These are phyloP conservation scores for Aspergillus costaricaensis DNA, from an alignment of 2,329 filamentous ascomycete species.

Conservation along the genomic window DNA sequence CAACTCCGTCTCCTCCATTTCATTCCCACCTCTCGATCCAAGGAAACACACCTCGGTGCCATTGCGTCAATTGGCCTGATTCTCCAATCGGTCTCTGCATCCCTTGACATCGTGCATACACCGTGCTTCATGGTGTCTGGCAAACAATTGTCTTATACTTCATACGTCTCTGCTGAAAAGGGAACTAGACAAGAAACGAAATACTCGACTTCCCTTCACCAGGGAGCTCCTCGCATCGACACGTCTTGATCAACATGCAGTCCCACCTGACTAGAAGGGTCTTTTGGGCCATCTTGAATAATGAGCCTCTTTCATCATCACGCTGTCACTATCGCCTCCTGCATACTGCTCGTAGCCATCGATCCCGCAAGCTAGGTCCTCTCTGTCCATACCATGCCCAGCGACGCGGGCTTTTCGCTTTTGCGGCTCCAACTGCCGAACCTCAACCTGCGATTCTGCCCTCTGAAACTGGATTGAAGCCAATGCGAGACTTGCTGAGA, in stretches of 20 bases:
- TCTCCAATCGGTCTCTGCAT: background rate
- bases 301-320: slow-evolving; percentile 44
- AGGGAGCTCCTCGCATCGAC: background rate
- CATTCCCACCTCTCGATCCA: background rate
- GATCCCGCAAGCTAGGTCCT: slow-evolving; percentile 33
- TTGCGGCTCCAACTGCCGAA: slow-evolving; percentile 49
- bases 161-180: background rate
- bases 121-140: background rate
- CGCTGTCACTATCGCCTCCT: slow-evolving; percentile 40
- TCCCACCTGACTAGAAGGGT: slow-evolving; percentile 48
- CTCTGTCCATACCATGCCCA: slow-evolving; percentile 39
- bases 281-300: slow-evolving; percentile 48
- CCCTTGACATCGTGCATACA: too few relatives aligned
- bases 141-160: background rate
- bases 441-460: slow-evolving; percentile 61
- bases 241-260: slow-evolving; percentile 38
- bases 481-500: slow-evolving; percentile 68
- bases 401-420: slow-evolving; percentile 37
- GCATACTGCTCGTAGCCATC: slow-evolving; percentile 32
- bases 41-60: background rate
- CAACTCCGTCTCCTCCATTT: background rate
- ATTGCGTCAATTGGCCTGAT: background rate
- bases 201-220: background rate
- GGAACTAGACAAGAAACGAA: background rate
- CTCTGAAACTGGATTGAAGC: slow-evolving; percentile 63